Evolutionary conservation across 768 basidiomycete genomes (phyloP).

Genomic region (Phlebiopsis flavidoalba): DNA sequence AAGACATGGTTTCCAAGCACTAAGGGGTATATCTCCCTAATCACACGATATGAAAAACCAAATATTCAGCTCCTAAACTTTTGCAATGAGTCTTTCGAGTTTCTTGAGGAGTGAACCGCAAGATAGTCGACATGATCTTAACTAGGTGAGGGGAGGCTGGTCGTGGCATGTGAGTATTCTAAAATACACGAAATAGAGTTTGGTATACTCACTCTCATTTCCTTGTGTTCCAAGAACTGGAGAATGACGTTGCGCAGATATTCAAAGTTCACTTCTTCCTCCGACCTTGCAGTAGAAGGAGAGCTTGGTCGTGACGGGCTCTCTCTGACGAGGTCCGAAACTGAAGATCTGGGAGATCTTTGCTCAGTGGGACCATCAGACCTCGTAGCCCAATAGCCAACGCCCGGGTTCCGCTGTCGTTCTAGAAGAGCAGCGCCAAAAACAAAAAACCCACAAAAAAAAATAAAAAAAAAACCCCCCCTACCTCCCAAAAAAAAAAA

Average conservation of each 20-base stretch:
- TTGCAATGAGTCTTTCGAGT: conserved; percentile 83
- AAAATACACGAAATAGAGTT: background rate
- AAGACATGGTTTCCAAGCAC: background rate
- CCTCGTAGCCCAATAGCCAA: conserved; percentile 75
- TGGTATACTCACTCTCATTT: conserved; percentile 81
- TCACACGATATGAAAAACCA: background rate
- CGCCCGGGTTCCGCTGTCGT: conserved; percentile 86
- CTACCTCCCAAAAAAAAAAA: no score
- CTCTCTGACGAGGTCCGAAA: conserved; percentile 34
- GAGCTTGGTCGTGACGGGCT: conserved; percentile 24
- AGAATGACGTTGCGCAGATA: conserved; percentile 94
- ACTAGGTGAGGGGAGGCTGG: conserved; percentile 85
- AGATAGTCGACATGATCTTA: conserved; percentile 84
- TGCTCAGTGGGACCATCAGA: conserved; percentile 22
- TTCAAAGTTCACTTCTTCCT: conserved; percentile 93
- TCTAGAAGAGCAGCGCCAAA: conserved; percentile 88
- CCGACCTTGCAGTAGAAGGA: conserved; percentile 39
- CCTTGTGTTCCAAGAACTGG: conserved; percentile 97
- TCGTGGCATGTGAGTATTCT: conserved; percentile 1
- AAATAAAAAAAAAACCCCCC: no score
- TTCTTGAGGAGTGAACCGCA: conserved; percentile 94
- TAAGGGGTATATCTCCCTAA: background rate
- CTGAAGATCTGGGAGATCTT: conserved; percentile 35
- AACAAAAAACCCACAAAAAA: no score
- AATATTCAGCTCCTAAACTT: conserved; percentile 43